phyloP scores from a whole-genome alignment of 2,329 filamentous ascomycete species.

The Coleophoma eucalyptorum region DNA sequence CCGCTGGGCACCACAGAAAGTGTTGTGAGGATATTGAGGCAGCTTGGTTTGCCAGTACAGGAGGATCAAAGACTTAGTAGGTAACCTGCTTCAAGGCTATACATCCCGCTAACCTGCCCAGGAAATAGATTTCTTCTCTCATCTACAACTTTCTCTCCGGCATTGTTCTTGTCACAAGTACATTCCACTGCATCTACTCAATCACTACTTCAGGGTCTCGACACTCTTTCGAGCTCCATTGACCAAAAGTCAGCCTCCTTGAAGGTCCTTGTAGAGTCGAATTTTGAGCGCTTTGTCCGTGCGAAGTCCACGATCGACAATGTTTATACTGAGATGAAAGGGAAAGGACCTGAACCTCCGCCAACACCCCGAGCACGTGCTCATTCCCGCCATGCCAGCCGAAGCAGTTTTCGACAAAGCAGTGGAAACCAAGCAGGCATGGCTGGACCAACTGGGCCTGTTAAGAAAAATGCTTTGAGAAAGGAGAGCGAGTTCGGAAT shows the following conservation, averaged over 20 bases:
- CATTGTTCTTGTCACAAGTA: constrained; percentile 86
- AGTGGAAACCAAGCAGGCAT: constrained; percentile 28
- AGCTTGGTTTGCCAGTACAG: constrained; percentile 75
- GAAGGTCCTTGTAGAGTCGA: constrained; percentile 94
- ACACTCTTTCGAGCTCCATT: constrained; percentile 85
- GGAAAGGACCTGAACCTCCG: constrained; percentile 52
- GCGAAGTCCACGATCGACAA: constrained; percentile 98
- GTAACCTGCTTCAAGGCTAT: constrained; percentile 27
- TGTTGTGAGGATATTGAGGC: constrained; percentile 75
- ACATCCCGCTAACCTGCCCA: constrained; percentile 28
- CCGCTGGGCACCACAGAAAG: constrained; percentile 85
- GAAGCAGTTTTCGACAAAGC: constrained; percentile 34
- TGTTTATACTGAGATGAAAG: constrained; percentile 98
- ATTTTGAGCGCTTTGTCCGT: constrained; percentile 96
- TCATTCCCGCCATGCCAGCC: constrained; percentile 29
- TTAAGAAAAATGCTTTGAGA: constrained; percentile 82
- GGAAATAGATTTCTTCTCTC: constrained; percentile 93
- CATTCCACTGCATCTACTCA: constrained; percentile 84
- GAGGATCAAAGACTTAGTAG: constrained; percentile 75
- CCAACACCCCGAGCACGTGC: constrained; percentile 29
- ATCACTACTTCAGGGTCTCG: constrained; percentile 74
- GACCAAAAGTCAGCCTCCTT: constrained; percentile 97
- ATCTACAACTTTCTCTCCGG: constrained; percentile 91
- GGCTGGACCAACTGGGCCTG: constrained; percentile 42
- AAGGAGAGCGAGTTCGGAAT: constrained; percentile 94